Conservation (phyloP, 495 filamentous ascomycete genomes). For the Cetradonia linearis region DNA sequence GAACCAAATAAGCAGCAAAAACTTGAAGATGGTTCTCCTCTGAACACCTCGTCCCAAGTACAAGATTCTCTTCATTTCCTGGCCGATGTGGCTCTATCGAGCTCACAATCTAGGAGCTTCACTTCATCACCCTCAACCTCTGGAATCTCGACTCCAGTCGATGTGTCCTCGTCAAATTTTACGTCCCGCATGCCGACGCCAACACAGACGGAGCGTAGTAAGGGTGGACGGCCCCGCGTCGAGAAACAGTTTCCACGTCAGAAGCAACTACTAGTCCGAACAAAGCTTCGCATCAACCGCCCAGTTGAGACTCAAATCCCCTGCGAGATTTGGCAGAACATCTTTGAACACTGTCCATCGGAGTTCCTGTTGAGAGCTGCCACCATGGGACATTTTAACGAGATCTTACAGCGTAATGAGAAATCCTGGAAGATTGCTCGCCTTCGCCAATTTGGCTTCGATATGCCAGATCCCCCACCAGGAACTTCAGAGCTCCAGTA, state of each 20-base stretch:
- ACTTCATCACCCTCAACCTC: neutral
- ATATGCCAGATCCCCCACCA: conserved; percentile 21
- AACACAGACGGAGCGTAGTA: neutral
- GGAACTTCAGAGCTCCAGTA: conserved; percentile 20
- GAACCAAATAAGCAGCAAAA: neutral
- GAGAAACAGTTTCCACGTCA: conserved; percentile 6
- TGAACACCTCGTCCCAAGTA: neutral
- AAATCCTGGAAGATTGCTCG: conserved; percentile 18
- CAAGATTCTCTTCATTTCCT: neutral
- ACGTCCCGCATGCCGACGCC: neutral
- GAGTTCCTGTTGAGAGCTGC: conserved; percentile 17
- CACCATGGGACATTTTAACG: neutral
- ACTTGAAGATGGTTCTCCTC: neutral
- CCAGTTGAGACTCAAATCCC: conserved; percentile 13
- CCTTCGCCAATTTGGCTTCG: conserved; percentile 15
- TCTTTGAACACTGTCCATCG: conserved; percentile 14
- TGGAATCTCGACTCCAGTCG: neutral
- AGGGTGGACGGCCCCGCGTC: conserved; percentile 11
- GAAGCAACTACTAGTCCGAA: conserved; percentile 14
- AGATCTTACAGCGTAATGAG: conserved; percentile 8
- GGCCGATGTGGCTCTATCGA: neutral
- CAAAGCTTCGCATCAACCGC: conserved; percentile 20
- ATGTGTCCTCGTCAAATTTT: neutral
- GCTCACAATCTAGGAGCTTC: neutral
- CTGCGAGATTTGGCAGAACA: conserved; percentile 21